Percentiles rank a stretch among this genome's conserved stretches.
phyloP scores from a whole-genome alignment of 2,329 filamentous ascomycete species.

The Botrytis deweyae region DNA sequence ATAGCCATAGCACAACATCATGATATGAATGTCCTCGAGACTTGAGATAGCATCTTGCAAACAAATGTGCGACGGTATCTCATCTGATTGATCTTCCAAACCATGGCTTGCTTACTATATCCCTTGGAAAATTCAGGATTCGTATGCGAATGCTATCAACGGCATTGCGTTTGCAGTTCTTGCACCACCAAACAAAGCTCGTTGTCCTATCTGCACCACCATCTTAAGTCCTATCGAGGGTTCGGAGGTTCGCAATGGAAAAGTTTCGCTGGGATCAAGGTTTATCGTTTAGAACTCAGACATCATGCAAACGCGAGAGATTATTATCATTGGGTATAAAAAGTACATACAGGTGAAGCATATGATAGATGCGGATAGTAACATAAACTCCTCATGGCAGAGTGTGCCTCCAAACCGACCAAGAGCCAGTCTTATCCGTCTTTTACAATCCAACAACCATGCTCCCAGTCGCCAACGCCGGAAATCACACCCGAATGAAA shows the following conservation, averaged over 20 bases:
- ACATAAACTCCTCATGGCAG: conserved; percentile 8
- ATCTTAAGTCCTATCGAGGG: neutral
- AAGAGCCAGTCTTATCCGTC: conserved; percentile 4
- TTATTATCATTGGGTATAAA: conserved; percentile 12
- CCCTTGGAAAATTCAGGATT: neutral
- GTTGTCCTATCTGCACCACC: neutral
- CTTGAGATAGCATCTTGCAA: neutral
- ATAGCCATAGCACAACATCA: neutral
- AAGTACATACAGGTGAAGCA: conserved; percentile 10
- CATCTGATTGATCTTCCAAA: neutral
- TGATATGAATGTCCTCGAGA: neutral
- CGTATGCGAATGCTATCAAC: neutral
- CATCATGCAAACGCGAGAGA: conserved; percentile 6
- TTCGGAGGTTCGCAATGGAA: neutral
- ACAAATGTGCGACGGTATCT: neutral
- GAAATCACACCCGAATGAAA: conserved; percentile 6
- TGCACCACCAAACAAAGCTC: neutral
- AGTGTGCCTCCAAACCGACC: neutral
- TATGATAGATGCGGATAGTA: neutral
- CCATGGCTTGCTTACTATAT: conserved; percentile 6
- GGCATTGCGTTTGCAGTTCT: neutral
- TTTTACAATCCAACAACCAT: conserved; percentile 7
- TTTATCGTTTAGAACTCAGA: neutral
- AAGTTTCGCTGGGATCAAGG: neutral
- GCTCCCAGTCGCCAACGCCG: conserved; percentile 15